Evolutionary conservation across 2,329 filamentous ascomycete genomes (phyloP).

Genomic region (Ophiostoma fasciatum): DNA sequence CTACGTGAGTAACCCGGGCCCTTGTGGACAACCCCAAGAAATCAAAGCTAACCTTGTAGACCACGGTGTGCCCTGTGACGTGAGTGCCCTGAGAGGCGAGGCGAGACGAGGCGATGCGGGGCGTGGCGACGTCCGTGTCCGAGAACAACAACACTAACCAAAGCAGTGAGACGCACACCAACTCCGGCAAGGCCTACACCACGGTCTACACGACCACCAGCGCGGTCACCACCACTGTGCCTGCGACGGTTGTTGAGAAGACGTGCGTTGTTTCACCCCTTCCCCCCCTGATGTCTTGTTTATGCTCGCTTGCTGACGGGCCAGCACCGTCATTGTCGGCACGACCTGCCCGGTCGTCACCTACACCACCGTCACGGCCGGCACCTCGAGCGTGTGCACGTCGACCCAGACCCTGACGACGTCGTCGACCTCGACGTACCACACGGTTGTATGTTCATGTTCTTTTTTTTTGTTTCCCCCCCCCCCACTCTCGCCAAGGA

Average conservation of each 20-base stretch:
- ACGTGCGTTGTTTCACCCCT: neutral
- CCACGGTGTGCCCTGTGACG: constrained; percentile 7
- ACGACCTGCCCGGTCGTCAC: constrained; percentile 24
- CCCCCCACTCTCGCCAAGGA: too few relatives aligned
- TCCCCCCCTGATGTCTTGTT: neutral
- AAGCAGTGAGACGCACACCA: constrained; percentile 21
- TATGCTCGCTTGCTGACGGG: too few relatives aligned
- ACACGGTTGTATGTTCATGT: neutral
- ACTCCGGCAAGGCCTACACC: constrained; percentile 22
- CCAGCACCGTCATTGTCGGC: constrained; percentile 13
- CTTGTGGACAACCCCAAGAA: too few relatives aligned
- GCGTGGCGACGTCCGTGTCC: too few relatives aligned
- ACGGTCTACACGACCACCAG: constrained; percentile 29
- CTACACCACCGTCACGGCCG: constrained; percentile 28
- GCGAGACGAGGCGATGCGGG: too few relatives aligned
- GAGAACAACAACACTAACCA: neutral
- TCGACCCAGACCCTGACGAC: constrained; percentile 28
- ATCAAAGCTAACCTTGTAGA: constrained; percentile 4
- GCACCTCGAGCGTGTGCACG: constrained; percentile 26
- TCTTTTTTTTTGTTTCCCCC: too few relatives aligned
- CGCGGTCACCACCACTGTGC: constrained; percentile 19
- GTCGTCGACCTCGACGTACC: constrained; percentile 19
- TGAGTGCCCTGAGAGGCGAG: neutral
- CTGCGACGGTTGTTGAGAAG: constrained; percentile 13
- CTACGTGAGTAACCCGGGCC: too few relatives aligned